Evolutionary conservation across 2,329 filamentous ascomycete species (phyloP).

Genomic region (Monosporascus sp.): DNA sequence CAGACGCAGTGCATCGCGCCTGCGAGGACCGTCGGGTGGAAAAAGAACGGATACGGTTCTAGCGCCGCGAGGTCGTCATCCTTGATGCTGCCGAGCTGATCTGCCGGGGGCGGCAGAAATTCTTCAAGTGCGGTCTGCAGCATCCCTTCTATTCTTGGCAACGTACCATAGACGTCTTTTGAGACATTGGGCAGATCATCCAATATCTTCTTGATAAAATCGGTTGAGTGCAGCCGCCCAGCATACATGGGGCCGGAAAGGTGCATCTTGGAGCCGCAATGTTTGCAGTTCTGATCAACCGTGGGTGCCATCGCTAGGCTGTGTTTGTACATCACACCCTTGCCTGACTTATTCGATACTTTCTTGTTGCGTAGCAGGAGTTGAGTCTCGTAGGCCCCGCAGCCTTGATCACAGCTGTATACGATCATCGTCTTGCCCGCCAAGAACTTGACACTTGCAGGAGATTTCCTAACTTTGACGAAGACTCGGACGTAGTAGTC

Average conservation of each 20-base stretch:
- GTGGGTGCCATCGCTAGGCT: conserved; percentile 67
- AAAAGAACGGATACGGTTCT: conserved; percentile 81
- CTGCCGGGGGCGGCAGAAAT: conserved; percentile 29
- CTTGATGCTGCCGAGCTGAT: conserved; percentile 15
- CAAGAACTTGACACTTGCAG: conserved; percentile 82
- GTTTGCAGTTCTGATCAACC: conserved; percentile 62
- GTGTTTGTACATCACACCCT: conserved; percentile 71
- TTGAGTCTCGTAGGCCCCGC: conserved; percentile 87
- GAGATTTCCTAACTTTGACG: conserved; percentile 73
- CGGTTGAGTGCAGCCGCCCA: conserved; percentile 77
- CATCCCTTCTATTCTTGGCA: conserved; percentile 83
- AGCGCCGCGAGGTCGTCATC: conserved; percentile 55
- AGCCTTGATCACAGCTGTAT: conserved; percentile 86
- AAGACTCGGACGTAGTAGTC: conserved; percentile 94
- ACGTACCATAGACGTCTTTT: conserved; percentile 70
- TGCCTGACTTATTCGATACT: conserved; percentile 64
- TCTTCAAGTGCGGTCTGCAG: conserved; percentile 85
- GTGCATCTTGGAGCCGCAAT: conserved; percentile 85
- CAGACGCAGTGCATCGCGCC: conserved; percentile 75
- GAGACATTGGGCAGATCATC: conserved; percentile 64
- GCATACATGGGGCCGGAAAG: conserved; percentile 92
- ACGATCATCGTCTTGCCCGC: conserved; percentile 90
- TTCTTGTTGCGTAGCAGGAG: conserved; percentile 66
- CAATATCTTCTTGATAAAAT: conserved; percentile 77
- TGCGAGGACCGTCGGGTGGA: conserved; percentile 69